These are phyloP conservation scores for Jasminum sambac DNA, from an alignment of 257 asterid species.

Conservation along the genomic window DNA sequence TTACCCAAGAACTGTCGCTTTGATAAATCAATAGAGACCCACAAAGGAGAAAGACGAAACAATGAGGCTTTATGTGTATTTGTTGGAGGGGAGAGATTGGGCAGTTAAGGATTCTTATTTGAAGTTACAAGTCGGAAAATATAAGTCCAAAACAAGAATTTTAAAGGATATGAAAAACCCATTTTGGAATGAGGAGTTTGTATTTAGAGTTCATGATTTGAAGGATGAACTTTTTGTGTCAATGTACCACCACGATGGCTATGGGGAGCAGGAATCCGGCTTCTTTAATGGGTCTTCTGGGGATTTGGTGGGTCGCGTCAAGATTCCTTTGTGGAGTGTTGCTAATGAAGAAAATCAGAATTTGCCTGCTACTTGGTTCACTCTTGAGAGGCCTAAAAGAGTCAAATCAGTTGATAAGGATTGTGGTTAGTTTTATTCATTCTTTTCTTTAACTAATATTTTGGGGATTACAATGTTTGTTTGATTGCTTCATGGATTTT, in stretches of 20 bases:
- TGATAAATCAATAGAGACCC: neutral
- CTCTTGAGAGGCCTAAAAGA: constrained; percentile 49
- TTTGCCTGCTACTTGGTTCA: constrained; percentile 84
- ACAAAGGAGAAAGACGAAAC: neutral
- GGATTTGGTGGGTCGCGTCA: constrained; percentile 64
- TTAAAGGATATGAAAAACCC: constrained; percentile 53
- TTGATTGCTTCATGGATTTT: neutral
- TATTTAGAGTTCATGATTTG: constrained; percentile 60
- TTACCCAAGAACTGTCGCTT: constrained; percentile 11
- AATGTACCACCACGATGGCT: constrained; percentile 34
- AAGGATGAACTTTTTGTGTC: constrained; percentile 66
- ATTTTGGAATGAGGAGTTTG: constrained; percentile 88
- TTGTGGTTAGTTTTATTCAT: constrained; percentile 48
- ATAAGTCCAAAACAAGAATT: constrained; percentile 62
- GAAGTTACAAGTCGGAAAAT: constrained; percentile 67
- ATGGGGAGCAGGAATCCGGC: constrained; percentile 48
- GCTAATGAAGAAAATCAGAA: constrained; percentile 61
- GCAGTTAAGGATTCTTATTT: constrained; percentile 61
- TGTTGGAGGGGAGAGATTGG: constrained; percentile 69
- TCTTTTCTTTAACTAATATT: constrained; percentile 3
- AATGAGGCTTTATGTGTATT: constrained; percentile 70
- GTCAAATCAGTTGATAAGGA: constrained; percentile 40
- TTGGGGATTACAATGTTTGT: neutral
- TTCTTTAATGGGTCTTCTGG: constrained; percentile 47
- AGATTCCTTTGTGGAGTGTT: constrained; percentile 66